Percentiles rank a stretch among this genome's conserved stretches.
Evolutionary conservation across 1,284 basidiomycete genomes (phyloP).

Genomic region (Boletellus deceptivus): DNA sequence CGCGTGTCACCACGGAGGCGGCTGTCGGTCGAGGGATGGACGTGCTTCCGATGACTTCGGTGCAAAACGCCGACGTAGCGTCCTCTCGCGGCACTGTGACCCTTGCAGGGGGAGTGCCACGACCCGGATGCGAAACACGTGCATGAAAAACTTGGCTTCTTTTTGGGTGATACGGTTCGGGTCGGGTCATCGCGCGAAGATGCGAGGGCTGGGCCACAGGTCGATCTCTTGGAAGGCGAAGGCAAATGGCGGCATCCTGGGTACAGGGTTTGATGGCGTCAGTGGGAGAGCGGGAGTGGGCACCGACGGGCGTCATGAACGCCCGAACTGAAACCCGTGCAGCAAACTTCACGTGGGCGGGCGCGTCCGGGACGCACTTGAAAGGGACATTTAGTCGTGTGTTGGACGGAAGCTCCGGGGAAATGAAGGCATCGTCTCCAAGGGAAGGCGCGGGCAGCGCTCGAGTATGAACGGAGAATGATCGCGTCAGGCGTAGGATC

Average conservation of each 20-base stretch:
- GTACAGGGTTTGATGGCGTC: neutral
- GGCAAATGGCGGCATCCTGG: neutral
- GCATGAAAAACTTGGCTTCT: neutral
- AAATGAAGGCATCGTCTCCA: neutral
- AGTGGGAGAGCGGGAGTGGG: neutral
- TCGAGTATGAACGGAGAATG: conserved; percentile 1
- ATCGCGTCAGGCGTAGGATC: conserved; percentile 1
- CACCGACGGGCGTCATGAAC: conserved; percentile 3
- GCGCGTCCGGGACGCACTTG: conserved; percentile 5
- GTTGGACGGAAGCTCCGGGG: neutral
- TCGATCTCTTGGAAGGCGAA: neutral
- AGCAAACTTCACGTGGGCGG: neutral
- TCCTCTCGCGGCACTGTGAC: neutral
- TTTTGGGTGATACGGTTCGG: neutral
- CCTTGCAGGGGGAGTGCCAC: neutral
- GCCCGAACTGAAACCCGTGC: neutral
- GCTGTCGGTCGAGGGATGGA: neutral
- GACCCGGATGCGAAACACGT: neutral
- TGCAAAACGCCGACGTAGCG: neutral
- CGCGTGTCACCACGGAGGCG: neutral
- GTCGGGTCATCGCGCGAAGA: neutral
- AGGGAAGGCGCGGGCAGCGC: conserved; percentile 4
- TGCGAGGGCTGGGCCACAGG: neutral
- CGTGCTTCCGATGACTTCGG: neutral
- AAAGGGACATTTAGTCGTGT: neutral